phyloP scores from a whole-genome alignment of 768 basidiomycete genomes.

The Boletus pseudo-olivaceus region DNA sequence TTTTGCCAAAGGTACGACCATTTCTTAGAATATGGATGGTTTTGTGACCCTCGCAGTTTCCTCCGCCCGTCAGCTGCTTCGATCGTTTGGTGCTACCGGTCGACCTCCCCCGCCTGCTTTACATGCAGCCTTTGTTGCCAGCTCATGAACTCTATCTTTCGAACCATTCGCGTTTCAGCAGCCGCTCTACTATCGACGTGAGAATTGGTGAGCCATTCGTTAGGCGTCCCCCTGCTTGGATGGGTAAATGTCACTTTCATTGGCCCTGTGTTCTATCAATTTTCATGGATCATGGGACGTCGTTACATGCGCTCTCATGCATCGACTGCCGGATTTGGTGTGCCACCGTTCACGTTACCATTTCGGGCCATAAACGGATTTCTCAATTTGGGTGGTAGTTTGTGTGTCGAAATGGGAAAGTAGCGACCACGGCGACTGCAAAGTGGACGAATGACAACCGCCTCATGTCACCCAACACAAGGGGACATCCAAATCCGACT shows the following conservation, averaged over 20 bases:
- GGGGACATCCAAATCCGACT: constrained; percentile 27
- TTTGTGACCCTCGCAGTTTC: not conserved
- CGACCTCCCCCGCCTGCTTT: not conserved
- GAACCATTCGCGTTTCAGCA: not conserved
- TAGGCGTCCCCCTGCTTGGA: not conserved
- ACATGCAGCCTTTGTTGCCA: not conserved
- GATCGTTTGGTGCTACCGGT: not conserved
- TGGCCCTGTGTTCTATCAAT: not conserved
- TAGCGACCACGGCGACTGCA: not conserved
- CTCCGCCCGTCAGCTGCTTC: not conserved
- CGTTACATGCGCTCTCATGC: constrained; percentile 11
- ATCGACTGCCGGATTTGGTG: not conserved
- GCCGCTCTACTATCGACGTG: constrained; percentile 12
- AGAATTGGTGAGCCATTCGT: not conserved
- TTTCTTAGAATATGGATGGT: not conserved
- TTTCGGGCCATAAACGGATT: constrained; percentile 21
- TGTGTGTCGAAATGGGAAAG: constrained; percentile 26
- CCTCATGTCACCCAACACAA: constrained; percentile 17
- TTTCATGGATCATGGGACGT: constrained; percentile 18
- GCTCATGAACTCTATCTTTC: not conserved
- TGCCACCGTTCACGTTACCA: constrained; percentile 7
- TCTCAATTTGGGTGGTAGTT: constrained; percentile 23
- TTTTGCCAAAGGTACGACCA: not conserved
- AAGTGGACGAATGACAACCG: constrained; percentile 6
- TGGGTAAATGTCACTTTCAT: not conserved